Conservation (phyloP, 306 rosid species). For the Corylus heterophylla region DNA sequence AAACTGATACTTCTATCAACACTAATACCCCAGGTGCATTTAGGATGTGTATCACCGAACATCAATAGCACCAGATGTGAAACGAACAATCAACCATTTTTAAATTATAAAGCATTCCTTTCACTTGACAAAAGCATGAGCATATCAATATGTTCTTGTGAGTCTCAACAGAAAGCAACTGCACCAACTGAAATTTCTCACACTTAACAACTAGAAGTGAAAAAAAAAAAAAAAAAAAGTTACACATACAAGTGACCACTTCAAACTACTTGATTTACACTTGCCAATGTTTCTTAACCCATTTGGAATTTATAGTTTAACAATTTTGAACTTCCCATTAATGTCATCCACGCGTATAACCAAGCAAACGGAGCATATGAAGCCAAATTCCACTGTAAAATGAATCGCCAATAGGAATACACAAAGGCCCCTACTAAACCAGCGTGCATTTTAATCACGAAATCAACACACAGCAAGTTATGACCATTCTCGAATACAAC, state of each 20-base stretch:
- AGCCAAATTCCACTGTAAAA: background rate
- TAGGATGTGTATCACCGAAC: background rate
- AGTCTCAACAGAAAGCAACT: no score
- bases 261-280: background rate
- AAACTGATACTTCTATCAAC: background rate
- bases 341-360: background rate
- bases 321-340: background rate
- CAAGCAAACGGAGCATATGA: no score
- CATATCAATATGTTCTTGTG: no score
- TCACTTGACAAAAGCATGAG: no score
- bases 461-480: background rate
- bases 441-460: background rate
- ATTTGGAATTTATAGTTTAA: background rate
- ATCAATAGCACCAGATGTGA: background rate
- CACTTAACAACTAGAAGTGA: background rate
- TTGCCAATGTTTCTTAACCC: background rate
- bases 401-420: no score
- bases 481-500: background rate
- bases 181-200: background rate
- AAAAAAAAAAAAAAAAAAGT: background rate
- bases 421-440: no score
- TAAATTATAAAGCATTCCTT: no score
- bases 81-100: background rate
- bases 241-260: background rate
- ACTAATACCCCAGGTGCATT: background rate